These are phyloP conservation scores for Chlamydomonas eustigma DNA, from an alignment of 139 green algal genomes.

Conservation along the genomic window DNA sequence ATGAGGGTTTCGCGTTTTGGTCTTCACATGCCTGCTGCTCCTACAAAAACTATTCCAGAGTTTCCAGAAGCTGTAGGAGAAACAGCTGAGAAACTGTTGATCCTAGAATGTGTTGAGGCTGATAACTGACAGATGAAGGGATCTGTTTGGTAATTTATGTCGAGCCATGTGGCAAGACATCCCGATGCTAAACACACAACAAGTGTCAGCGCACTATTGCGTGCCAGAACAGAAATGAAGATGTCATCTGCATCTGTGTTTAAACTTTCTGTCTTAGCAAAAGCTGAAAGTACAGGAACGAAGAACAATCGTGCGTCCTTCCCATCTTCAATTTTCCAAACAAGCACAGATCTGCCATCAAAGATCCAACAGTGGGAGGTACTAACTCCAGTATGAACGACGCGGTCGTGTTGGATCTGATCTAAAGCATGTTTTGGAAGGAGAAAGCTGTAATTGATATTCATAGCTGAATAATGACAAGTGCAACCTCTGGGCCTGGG, in stretches of 20 bases:
- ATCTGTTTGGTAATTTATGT: slow-evolving; percentile 25
- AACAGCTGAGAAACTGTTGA: slow-evolving; percentile 8
- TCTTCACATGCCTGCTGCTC: slow-evolving; percentile 9
- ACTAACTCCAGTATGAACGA: slow-evolving; percentile 16
- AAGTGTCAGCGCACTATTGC: slow-evolving; percentile 15
- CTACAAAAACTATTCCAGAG: slow-evolving; percentile 17
- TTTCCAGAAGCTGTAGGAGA: not conserved
- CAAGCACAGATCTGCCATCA: not conserved
- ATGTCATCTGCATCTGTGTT: not conserved
- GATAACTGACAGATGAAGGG: slow-evolving; percentile 24
- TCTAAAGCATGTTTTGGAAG: too few species aligned
- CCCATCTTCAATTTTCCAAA: slow-evolving; percentile 28
- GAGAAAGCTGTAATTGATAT: too few species aligned
- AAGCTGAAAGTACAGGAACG: slow-evolving; percentile 13
- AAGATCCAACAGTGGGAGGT: slow-evolving; percentile 16
- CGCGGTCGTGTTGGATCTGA: too few species aligned
- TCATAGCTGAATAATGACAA: too few species aligned
- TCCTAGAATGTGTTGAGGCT: not conserved
- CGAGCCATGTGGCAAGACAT: slow-evolving; percentile 26
- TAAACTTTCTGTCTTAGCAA: not conserved
- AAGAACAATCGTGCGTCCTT: slow-evolving; percentile 17
- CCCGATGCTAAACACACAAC: slow-evolving; percentile 21
- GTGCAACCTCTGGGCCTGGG: too few species aligned
- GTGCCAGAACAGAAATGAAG: not conserved
- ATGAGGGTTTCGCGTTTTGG: too few species aligned